These are phyloP conservation scores for Mycena albidolilacea DNA, from an alignment of 768 basidiomycete genomes.

Conservation along the genomic window DNA sequence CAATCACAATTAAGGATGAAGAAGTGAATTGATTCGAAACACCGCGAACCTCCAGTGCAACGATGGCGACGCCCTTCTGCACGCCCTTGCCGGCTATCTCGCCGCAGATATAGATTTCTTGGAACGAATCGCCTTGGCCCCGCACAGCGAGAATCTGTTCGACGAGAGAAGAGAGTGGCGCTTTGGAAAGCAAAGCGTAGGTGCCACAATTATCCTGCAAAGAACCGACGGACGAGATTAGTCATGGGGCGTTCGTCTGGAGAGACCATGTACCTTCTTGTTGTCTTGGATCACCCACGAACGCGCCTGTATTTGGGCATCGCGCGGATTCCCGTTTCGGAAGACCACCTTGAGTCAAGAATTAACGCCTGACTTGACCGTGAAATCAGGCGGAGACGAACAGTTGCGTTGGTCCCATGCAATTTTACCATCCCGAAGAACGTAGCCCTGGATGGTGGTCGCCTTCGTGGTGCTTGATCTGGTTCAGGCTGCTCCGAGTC, in stretches of 20 bases:
- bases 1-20: background rate
- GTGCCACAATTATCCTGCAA: slow-evolving; percentile 32
- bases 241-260: background rate
- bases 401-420: slow-evolving; percentile 41
- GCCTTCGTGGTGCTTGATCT: slow-evolving; percentile 6
- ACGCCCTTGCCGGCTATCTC: slow-evolving; percentile 40
- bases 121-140: slow-evolving; percentile 19
- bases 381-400: background rate
- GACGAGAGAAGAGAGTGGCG: slow-evolving; percentile 39
- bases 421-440: slow-evolving; percentile 43
- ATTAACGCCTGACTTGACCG: background rate
- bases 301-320: slow-evolving; percentile 40
- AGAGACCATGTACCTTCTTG: slow-evolving; percentile 16
- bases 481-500: background rate
- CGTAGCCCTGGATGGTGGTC: slow-evolving; percentile 33
- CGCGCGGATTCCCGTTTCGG: slow-evolving; percentile 12
- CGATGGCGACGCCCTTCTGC: slow-evolving; percentile 42
- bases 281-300: slow-evolving; percentile 37
- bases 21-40: background rate
- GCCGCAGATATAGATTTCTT: slow-evolving; percentile 39
- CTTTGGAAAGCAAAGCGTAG: slow-evolving; percentile 35
- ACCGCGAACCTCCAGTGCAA: slow-evolving; percentile 27
- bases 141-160: slow-evolving; percentile 39
- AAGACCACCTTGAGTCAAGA: slow-evolving; percentile 27
- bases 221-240: background rate